Conservation (phyloP, 176 grass and related monocot genomes). For the Lolium rigidum region DNA sequence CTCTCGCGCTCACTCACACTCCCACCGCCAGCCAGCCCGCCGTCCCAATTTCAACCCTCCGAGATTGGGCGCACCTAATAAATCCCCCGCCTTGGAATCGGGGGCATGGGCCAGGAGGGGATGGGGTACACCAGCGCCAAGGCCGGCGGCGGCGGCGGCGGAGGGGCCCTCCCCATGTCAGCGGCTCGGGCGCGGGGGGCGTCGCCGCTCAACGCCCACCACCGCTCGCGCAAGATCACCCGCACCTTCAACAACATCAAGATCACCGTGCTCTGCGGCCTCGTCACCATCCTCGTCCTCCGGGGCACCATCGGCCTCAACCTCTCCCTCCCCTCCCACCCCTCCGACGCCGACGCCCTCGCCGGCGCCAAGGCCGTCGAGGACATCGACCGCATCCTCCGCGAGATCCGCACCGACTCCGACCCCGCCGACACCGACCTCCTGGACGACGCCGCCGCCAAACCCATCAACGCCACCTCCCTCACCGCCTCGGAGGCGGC, state of each 20-base stretch:
- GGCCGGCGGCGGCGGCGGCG: conserved; percentile 16
- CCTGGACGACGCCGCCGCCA: not conserved
- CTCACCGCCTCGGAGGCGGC: conserved; percentile 41
- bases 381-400: conserved; percentile 93
- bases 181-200: conserved; percentile 53
- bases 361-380: conserved; percentile 69
- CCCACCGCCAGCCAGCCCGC: too few species aligned
- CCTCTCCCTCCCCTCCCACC: conserved; percentile 52
- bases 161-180: conserved; percentile 52
- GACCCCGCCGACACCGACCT: conserved; percentile 45
- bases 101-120: conserved; percentile 58
- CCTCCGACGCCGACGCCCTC: conserved; percentile 57
- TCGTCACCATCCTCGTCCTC: conserved; percentile 91
- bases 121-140: conserved; percentile 51
- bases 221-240: conserved; percentile 66
- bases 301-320: conserved; percentile 79
- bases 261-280: conserved; percentile 87
- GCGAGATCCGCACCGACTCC: conserved; percentile 88
- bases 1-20: not conserved
- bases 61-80: conserved; percentile 8
- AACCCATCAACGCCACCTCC: conserved; percentile 36
- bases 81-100: conserved; percentile 6
- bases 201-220: conserved; percentile 49
- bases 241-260: conserved; percentile 98
- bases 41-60: not conserved